A percentile compares a stretch with the other conserved stretches of the same genome.
These are phyloP conservation scores for Globisporangium cylindrosporum DNA, from an alignment of 352 stramenopile genomes.

Conservation along the genomic window DNA sequence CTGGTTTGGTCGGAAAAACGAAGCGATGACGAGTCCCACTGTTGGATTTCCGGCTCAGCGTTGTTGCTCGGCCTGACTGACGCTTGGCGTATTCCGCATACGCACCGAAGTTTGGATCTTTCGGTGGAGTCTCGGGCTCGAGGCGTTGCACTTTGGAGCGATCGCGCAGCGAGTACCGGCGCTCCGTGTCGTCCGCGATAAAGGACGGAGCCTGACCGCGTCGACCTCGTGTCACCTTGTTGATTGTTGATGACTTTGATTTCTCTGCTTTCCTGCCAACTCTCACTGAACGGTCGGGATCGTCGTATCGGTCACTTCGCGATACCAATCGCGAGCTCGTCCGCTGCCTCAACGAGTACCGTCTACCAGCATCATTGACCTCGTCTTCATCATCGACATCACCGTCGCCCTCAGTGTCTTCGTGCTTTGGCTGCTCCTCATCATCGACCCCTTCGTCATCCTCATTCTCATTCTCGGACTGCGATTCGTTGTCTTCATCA, in stretches of 20 bases:
- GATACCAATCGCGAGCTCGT: slow-evolving; percentile 12
- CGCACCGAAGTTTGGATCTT: slow-evolving; percentile 35
- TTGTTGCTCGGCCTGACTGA: slow-evolving; percentile 28
- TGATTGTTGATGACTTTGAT: background rate
- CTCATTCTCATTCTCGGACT: slow-evolving; percentile 13
- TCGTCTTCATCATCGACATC: slow-evolving; percentile 24
- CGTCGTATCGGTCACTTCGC: slow-evolving; percentile 18
- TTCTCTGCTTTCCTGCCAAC: slow-evolving; percentile 8
- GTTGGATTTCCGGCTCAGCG: slow-evolving; percentile 15
- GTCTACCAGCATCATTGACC: slow-evolving; percentile 9
- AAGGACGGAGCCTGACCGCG: slow-evolving; percentile 17
- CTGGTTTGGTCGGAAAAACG: slow-evolving; percentile 24
- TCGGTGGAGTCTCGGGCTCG: slow-evolving; percentile 24
- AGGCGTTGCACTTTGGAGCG: slow-evolving; percentile 59
- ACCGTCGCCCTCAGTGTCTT: slow-evolving; percentile 22
- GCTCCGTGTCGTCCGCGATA: slow-evolving; percentile 25
- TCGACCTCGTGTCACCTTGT: slow-evolving; percentile 6
- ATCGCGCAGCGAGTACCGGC: slow-evolving; percentile 69
- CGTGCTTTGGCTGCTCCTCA: slow-evolving; percentile 20
- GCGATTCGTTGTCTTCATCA: slow-evolving; percentile 18
- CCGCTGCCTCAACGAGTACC: slow-evolving; percentile 16
- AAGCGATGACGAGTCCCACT: slow-evolving; percentile 24
- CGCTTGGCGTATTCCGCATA: slow-evolving; percentile 74
- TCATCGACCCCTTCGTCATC: slow-evolving; percentile 29
- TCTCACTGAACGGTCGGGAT: slow-evolving; percentile 21